phyloP scores from a whole-genome alignment of 75 land plant species.

The Cunninghamia lanceolata region DNA sequence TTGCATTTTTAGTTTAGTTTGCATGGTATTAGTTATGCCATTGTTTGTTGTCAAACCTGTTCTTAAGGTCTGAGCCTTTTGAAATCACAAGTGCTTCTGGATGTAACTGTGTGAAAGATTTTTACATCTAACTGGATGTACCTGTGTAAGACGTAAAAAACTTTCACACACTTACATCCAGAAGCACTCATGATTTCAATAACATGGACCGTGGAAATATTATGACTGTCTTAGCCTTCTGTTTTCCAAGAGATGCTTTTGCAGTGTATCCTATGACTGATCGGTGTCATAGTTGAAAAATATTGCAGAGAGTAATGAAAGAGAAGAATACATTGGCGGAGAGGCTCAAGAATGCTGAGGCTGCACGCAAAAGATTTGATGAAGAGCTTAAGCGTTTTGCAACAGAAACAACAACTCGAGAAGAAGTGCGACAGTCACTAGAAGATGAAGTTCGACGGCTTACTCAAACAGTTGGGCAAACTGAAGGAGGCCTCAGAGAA shows the following conservation, averaged over 20 bases:
- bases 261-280: neutral
- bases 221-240: neutral
- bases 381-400: constrained; percentile 91
- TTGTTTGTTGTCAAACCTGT: neutral
- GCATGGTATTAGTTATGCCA: neutral
- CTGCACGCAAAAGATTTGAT: constrained; percentile 83
- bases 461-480: constrained; percentile 84
- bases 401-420: constrained; percentile 72
- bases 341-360: constrained; percentile 87
- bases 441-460: constrained; percentile 88
- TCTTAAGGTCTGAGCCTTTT: neutral
- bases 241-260: neutral
- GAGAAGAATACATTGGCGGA: constrained; percentile 95
- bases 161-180: no score
- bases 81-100: no score
- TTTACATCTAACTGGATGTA: no score
- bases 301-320: constrained; percentile 76
- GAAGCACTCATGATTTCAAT: no score
- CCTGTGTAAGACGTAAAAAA: no score
- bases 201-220: no score
- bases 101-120: no score
- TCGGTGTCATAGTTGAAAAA: neutral
- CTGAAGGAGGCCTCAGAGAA: constrained; percentile 84
- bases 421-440: constrained; percentile 83
- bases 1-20: neutral